A percentile compares a stretch with the other conserved stretches of the same genome.
Conservation (phyloP, 768 basidiomycete genomes). For the Nevesoporus exiguus region DNA sequence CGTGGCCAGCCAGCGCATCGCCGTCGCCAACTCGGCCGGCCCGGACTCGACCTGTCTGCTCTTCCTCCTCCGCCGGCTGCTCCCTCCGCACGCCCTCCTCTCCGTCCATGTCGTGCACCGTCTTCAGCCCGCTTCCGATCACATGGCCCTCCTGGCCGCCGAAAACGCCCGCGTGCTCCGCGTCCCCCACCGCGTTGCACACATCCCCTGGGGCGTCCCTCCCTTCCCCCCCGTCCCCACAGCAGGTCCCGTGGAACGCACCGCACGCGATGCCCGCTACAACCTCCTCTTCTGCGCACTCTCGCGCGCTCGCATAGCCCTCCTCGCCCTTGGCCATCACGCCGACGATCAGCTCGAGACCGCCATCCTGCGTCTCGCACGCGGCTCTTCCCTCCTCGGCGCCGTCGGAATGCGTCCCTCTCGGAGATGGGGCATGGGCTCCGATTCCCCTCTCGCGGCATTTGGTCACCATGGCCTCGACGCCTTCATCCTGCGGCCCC, state of each 20-base stretch:
- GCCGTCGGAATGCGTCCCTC: slow-evolving; percentile 64
- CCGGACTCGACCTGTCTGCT: slow-evolving; percentile 80
- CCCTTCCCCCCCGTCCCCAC: slow-evolving; percentile 51
- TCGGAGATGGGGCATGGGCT: slow-evolving; percentile 81
- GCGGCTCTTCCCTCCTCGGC: slow-evolving; percentile 53
- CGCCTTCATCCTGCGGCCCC: slow-evolving; percentile 68
- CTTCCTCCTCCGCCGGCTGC: slow-evolving; percentile 54
- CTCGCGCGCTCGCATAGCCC: slow-evolving; percentile 33
- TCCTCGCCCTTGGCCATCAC: slow-evolving; percentile 72
- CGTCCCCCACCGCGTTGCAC: slow-evolving; percentile 43
- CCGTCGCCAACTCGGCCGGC: slow-evolving; percentile 77
- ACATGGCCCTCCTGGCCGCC: slow-evolving; percentile 53
- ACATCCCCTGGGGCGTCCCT: slow-evolving; percentile 54
- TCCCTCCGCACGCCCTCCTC: slow-evolving; percentile 34
- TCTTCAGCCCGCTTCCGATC: slow-evolving; percentile 55
- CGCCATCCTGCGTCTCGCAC: slow-evolving; percentile 62
- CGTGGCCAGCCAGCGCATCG: slow-evolving; percentile 21
- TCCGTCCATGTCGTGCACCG: slow-evolving; percentile 69
- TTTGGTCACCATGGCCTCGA: slow-evolving; percentile 57
- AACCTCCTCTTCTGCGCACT: slow-evolving; percentile 47
- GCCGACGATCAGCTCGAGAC: slow-evolving; percentile 85
- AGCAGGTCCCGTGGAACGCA: slow-evolving; percentile 46
- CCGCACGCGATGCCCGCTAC: slow-evolving; percentile 60
- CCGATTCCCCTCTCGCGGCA: slow-evolving; percentile 34
- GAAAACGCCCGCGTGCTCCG: slow-evolving; percentile 40